A percentile compares a stretch with the other conserved stretches of the same genome.
These are phyloP conservation scores for Metschnikowia anglica DNA, from an alignment of 805 yeast genomes.

Conservation along the genomic window DNA sequence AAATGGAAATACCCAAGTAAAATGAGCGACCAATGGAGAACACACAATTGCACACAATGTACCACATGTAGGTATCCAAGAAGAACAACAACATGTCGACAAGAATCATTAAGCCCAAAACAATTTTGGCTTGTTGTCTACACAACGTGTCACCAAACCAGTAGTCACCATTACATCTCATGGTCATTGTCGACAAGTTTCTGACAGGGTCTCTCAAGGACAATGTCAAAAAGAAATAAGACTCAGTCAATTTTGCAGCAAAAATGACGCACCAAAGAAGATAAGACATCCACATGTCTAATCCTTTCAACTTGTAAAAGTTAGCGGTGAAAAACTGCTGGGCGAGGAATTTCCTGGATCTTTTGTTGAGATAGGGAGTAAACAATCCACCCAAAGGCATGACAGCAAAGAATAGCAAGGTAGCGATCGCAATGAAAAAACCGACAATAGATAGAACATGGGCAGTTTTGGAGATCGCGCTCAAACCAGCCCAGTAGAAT, in stretches of 20 bases:
- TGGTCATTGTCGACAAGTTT: slow-evolving; percentile 73
- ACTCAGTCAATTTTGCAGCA: slow-evolving; percentile 80
- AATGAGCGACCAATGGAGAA: slow-evolving; percentile 97
- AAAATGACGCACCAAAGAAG: slow-evolving; percentile 87
- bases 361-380: slow-evolving; percentile 85
- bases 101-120: slow-evolving; percentile 86
- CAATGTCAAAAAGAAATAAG: slow-evolving; percentile 73
- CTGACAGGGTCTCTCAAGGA: slow-evolving; percentile 90
- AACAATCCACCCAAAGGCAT: slow-evolving; percentile 98
- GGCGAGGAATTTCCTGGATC: slow-evolving; percentile 84
- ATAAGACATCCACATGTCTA: slow-evolving; percentile 96
- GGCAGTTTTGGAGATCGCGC: slow-evolving; percentile 68
- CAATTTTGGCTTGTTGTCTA: slow-evolving; percentile 82
- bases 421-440: slow-evolving; percentile 83
- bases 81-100: slow-evolving; percentile 94
- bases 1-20: slow-evolving; percentile 96
- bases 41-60: slow-evolving; percentile 89
- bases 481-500: slow-evolving; percentile 73
- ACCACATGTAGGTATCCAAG: slow-evolving; percentile 99
- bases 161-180: slow-evolving; percentile 95
- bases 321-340: slow-evolving; percentile 96
- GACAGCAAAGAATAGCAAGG: slow-evolving; percentile 80
- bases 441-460: slow-evolving; percentile 78
- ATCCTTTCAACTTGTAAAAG: slow-evolving; percentile 74
- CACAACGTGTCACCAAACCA: slow-evolving; percentile 82